These are phyloP conservation scores for Cutaneotrichosporon arboriforme DNA, from an alignment of 1,284 basidiomycete genomes.

Conservation along the genomic window DNA sequence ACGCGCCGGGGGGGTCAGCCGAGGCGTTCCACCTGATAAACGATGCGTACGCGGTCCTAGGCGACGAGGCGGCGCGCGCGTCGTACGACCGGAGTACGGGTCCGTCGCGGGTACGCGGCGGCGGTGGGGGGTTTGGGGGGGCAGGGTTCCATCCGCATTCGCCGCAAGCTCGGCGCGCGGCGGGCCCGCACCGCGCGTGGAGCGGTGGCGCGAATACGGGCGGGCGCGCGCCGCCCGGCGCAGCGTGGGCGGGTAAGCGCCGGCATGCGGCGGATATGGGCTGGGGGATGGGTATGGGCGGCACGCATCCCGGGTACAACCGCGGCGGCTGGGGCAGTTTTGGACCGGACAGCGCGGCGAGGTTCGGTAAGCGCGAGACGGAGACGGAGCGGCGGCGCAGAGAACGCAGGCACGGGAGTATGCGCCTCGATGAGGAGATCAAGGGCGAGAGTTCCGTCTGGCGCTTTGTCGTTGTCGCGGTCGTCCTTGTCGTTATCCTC, in stretches of 20 bases:
- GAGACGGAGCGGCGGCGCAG: background rate
- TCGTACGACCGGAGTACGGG: slow-evolving; percentile 6
- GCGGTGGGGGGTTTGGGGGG: no score
- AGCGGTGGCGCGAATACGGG: background rate
- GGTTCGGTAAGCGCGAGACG: background rate
- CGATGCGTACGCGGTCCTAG: slow-evolving; percentile 44
- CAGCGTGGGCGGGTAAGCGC: slow-evolving; percentile 7
- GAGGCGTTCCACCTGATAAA: slow-evolving; percentile 43
- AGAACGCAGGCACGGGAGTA: background rate
- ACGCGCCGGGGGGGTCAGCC: slow-evolving; percentile 39
- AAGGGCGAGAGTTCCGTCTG: slow-evolving; percentile 25
- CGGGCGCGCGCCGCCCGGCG: slow-evolving; percentile 8
- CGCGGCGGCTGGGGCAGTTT: no score
- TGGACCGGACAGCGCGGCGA: no score
- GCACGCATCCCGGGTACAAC: background rate
- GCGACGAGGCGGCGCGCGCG: slow-evolving; percentile 38
- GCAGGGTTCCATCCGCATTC: slow-evolving; percentile 10
- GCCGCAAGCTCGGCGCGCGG: slow-evolving; percentile 9
- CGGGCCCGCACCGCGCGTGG: slow-evolving; percentile 13
- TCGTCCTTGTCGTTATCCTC: slow-evolving; percentile 27
- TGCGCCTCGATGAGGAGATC: slow-evolving; percentile 20
- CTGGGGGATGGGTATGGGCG: slow-evolving; percentile 15
- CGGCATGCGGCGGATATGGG: slow-evolving; percentile 8
- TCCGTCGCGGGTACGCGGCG: background rate
- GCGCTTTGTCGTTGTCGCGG: slow-evolving; percentile 29